Evolutionary conservation across 2,329 filamentous ascomycete genomes (phyloP), one percentile per base, ranked within the genome.

Genomic region (Aspergillus pseudoviridinutans): DNA sequence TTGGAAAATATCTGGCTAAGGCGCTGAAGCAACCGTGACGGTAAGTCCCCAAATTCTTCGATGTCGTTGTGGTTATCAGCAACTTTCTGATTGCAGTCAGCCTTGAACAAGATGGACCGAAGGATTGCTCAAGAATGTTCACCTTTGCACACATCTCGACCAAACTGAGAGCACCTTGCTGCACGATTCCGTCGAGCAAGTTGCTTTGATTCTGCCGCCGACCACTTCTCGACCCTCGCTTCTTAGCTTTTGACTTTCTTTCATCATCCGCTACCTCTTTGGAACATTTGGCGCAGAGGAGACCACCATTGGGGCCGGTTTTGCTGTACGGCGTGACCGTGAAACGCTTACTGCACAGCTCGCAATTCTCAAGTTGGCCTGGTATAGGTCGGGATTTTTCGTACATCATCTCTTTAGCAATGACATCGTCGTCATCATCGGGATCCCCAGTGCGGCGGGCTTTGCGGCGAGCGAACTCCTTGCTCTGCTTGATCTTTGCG

Each of bases 291-390:
- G 82, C 81, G 70, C 93, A 97, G 1, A 97, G 79, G n/a, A 97
- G 79, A 17, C 91, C 91, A 3, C 92, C 92, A n/a, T 88, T 81
- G 0, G 90, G 89, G 0, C 90, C 91, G 28, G 87, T 84, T 63
- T 91, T 88, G 61, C 89, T 92, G 76, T 97, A 97, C 0, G 91
- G 84, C 0, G 93, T 97, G 49, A 97, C 92, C 0, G 91, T 96
- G 69, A 97, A 97, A 41, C 92, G 87, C 61, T 94, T 96, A 47
- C 83, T 82, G 72, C 93, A 97, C 3, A 87, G 77, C 61, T 90
- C 91, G 70, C 93, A 97, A 64, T 96, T 92, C 61, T 90, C 91
- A 68, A 93, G 84, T 73, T 97, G 93, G 2, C 91, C 92, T 1
- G 91, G 90, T n/a, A 87, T 71, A 1, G 87, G 87, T 27, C 70